Conservation (phyloP, 1,284 basidiomycete genomes). For the Schizophyllum amplum region DNA sequence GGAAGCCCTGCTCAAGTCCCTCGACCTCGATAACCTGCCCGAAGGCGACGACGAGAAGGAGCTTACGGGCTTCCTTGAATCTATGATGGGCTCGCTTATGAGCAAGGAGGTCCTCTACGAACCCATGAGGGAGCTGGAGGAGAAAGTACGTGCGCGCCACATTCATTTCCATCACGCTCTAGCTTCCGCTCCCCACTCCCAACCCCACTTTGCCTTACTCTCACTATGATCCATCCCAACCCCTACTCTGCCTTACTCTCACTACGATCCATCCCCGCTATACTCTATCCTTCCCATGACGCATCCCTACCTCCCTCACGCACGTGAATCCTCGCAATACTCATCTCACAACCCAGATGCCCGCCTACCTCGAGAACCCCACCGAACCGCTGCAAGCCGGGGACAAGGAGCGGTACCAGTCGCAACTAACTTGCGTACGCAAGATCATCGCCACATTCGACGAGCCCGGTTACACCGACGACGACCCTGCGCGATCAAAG, state of each 20-base stretch:
- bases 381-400: slow-evolving; percentile 37
- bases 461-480: slow-evolving; percentile 55
- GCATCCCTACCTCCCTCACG: not conserved
- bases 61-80: slow-evolving; percentile 74
- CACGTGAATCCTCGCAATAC: not conserved
- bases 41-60: slow-evolving; percentile 45
- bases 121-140: slow-evolving; percentile 81
- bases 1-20: slow-evolving; percentile 34
- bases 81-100: slow-evolving; percentile 93
- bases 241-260: too few species aligned
- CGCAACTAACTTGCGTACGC: slow-evolving; percentile 59
- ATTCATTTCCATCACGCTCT: too few species aligned
- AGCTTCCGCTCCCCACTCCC: too few species aligned
- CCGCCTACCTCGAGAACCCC: slow-evolving; percentile 64
- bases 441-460: slow-evolving; percentile 75
- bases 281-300: too few species aligned
- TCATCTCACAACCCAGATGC: slow-evolving; percentile 73
- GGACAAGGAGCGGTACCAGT: slow-evolving; percentile 64
- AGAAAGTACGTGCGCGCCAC: slow-evolving; percentile 77
- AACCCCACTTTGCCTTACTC: too few species aligned
- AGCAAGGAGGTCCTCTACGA: slow-evolving; percentile 91
- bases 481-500: slow-evolving; percentile 35
- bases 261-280: too few species aligned
- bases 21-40: not conserved
- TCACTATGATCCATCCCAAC: too few species aligned